Percentiles rank a stretch among this genome's conserved stretches.
Conservation (phyloP, 2,329 filamentous ascomycete species). For the Xylaria sp. region DNA sequence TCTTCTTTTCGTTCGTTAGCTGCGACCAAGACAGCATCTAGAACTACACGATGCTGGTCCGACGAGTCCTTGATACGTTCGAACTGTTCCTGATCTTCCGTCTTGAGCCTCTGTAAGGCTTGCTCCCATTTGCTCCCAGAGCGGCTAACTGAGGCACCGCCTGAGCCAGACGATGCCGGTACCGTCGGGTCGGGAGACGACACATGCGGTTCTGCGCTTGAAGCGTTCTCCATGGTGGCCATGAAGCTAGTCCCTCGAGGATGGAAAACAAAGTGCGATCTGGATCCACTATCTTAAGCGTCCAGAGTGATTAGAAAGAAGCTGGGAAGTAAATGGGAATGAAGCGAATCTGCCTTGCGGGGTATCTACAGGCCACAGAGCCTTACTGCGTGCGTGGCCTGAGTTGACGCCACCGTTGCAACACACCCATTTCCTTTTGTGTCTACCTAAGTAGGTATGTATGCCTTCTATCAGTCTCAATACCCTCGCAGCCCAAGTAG, state of each 20-base stretch:
- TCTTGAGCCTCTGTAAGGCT: slow-evolving; percentile 7
- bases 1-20: slow-evolving; percentile 4
- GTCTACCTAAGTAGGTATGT: too few species aligned
- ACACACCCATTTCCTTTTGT: too few species aligned
- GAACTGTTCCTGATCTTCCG: background rate
- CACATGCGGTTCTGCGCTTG: background rate
- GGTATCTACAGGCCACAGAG: too few species aligned
- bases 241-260: background rate
- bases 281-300: background rate
- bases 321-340: too few species aligned
- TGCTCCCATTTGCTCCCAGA: slow-evolving; percentile 18
- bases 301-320: too few species aligned
- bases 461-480: too few species aligned
- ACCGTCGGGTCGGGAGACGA: background rate
- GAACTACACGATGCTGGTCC: background rate
- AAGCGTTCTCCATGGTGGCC: background rate
- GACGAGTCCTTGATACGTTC: background rate
- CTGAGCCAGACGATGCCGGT: background rate
- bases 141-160: too few species aligned
- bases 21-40: background rate
- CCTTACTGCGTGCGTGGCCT: too few species aligned
- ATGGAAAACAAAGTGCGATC: background rate
- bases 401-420: too few species aligned
- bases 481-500: too few species aligned
- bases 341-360: too few species aligned